Evolutionary conservation across 345 rosid genomes (phyloP), one percentile per base, ranked within the genome.

Genomic region (Syzygium grande): DNA sequence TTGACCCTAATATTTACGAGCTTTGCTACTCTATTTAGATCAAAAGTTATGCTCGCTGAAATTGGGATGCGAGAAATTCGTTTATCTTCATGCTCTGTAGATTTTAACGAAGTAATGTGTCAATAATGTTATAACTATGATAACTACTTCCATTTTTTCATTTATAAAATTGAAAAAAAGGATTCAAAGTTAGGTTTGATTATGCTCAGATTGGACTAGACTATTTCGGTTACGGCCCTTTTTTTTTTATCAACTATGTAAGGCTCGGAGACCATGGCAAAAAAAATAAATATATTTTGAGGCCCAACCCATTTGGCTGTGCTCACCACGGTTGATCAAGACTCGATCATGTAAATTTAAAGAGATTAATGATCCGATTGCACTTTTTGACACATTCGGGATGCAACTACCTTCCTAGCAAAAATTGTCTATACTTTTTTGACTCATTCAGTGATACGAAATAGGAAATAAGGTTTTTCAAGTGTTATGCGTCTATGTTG

Each of bases 171-270:
- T 1, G 5, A 34, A 2, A 17, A 65, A 6, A 54, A 30, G 0
- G 77, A 30, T 30, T 68, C 13, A 4, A 19, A 49, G 14, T 34
- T 38, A 34, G 2, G 15, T 19, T 73, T 73, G 49, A 73, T 19
- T 19, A 2, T 1, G 2, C 3, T 30, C 6, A 34, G 13, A 19
- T 9, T 0, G 5, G 3, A 0, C n/a, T n/a, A n/a, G n/a, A n/a
- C n/a, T n/a, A n/a, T n/a, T n/a, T n/a, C 65, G 25, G 22, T 22
- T 73, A 38, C 9, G 27, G 2, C 49, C 22, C n/a, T n/a, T 34
- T 38, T 73, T 65, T 16, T 19, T 3, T 0, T 0, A 73, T 38
- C 0, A 0, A 2, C 14, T 5, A 19, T 19, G 19, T 0, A 4
- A 19, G 11, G 43, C 9, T 65, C 0, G 43, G 22, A 65, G 79